Percentiles rank a stretch among this genome's conserved stretches.
phyloP scores from a whole-genome alignment of 768 basidiomycete genomes.

The Neoboletus brunneissimus region DNA sequence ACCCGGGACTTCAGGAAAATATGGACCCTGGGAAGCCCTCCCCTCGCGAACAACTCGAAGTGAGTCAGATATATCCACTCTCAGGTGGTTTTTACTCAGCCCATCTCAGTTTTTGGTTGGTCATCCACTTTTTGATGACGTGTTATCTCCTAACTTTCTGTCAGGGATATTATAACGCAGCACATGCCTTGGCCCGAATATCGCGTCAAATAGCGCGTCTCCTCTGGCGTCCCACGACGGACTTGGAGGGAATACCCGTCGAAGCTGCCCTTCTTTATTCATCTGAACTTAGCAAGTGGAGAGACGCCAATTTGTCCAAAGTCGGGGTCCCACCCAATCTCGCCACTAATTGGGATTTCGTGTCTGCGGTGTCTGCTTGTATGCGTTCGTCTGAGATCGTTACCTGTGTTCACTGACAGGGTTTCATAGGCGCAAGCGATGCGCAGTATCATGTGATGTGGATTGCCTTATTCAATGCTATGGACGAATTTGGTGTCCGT shows the following conservation, averaged over 20 bases:
- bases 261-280: slow-evolving; percentile 59
- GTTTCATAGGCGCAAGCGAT: slow-evolving; percentile 64
- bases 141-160: slow-evolving; percentile 6
- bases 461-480: slow-evolving; percentile 77
- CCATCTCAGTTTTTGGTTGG: slow-evolving; percentile 63
- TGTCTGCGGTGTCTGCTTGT: slow-evolving; percentile 68
- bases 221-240: slow-evolving; percentile 76
- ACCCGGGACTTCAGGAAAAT: slow-evolving; percentile 51
- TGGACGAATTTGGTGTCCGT: slow-evolving; percentile 82
- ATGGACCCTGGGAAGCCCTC: slow-evolving; percentile 53
- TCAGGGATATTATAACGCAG: slow-evolving; percentile 81
- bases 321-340: slow-evolving; percentile 89
- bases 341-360: slow-evolving; percentile 87
- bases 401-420: not conserved
- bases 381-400: slow-evolving; percentile 18
- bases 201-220: slow-evolving; percentile 78
- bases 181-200: slow-evolving; percentile 79
- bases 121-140: slow-evolving; percentile 10
- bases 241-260: slow-evolving; percentile 73
- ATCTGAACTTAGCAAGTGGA: slow-evolving; percentile 63
- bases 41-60: slow-evolving; percentile 78
- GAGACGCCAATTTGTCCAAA: slow-evolving; percentile 66
- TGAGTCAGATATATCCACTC: slow-evolving; percentile 30
- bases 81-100: slow-evolving; percentile 7
- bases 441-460: slow-evolving; percentile 92